Base-by-base conservation (phyloP, 352 stramenopile genomes). In the Phytophthora fragariaefolia region DNA sequence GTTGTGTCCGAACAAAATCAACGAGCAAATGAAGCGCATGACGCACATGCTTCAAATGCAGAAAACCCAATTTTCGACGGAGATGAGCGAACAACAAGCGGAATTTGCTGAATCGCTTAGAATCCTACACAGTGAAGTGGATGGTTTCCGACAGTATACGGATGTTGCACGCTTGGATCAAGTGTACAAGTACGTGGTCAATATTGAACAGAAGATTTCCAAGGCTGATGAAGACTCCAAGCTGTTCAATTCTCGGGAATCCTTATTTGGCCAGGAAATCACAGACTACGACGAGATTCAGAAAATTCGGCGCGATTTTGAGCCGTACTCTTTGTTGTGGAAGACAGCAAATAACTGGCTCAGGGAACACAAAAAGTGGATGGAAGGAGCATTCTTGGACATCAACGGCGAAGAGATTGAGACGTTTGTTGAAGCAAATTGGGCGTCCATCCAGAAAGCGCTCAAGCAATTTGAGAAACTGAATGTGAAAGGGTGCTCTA, bases 241-340 rank as follows among this genome's bases (percentile, higher is more conserved):
- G 22, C 65, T 97, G 1, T 98, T 98, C 64, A 98, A 98, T 61
- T 96, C 88, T 3, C 88, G 95, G 15, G 95, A 98, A 67, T 71
- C 71, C 7, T 69, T 98, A 6, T 98, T 98, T 24, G 86, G 80
- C 7, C 79, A 91, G 20, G 83, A 96, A 22, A 68, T 95, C n/a
- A 97, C 94, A 3, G 91, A 98, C 59, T 98, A 98, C 55, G 82
- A 93, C 42, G 78, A 96, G 55, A 87, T 98, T 20, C 77, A 89
- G 40, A 92, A 96, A 45, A 93, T 98, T 46, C 76, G 82, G 0
- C 95, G 97, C 26, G 80, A 93, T 30, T 98, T 98, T 68, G 95
- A 98, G 52, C 93, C 96, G 6, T 98, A 98, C 66, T 95, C 90
- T n/a, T 83, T 95, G 40, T 71, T 98, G 3, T 98, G 96, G 96